These are phyloP conservation scores for Podila epicladia DNA, from an alignment of 192 early-diverging fungal genomes.

Conservation along the genomic window DNA sequence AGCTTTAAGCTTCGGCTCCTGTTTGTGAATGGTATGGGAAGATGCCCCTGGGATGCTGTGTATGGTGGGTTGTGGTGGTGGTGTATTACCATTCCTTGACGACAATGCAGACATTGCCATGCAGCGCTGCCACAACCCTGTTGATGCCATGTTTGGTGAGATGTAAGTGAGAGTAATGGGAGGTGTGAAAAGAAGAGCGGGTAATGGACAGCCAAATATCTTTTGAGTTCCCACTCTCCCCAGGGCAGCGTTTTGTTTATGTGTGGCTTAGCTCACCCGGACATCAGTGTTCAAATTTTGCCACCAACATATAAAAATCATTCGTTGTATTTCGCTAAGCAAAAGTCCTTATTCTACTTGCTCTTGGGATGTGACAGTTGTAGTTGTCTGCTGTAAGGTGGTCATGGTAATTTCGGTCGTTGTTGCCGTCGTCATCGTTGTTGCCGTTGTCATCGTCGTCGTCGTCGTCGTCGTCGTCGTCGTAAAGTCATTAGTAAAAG, in stretches of 20 bases:
- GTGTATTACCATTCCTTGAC: constrained; percentile 34
- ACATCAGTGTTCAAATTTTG: no score
- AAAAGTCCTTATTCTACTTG: no score
- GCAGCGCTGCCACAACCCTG: constrained; percentile 50
- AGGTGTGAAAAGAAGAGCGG: not conserved
- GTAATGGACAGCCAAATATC: not conserved
- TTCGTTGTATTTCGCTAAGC: no score
- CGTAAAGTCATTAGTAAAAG: not conserved
- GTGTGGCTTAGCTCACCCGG: no score
- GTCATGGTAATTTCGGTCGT: not conserved
- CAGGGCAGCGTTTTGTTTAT: no score
- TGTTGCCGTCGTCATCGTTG: not conserved
- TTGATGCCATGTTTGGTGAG: constrained; percentile 31
- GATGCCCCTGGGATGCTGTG: not conserved
- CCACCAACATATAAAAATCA: no score
- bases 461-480: not conserved
- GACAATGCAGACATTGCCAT: constrained; percentile 25
- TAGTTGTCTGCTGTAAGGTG: constrained; percentile 22
- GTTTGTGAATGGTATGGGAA: not conserved
- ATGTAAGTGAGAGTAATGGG: constrained; percentile 4
- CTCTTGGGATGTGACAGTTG: constrained; percentile 15
- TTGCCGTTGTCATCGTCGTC: no score
- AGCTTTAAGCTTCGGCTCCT: not conserved
- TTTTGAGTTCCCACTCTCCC: no score
- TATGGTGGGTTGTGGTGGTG: not conserved